A percentile compares a stretch with the other conserved stretches of the same genome.
phyloP scores from a whole-genome alignment of 1,284 basidiomycete genomes.

The Gomphus bonarii region DNA sequence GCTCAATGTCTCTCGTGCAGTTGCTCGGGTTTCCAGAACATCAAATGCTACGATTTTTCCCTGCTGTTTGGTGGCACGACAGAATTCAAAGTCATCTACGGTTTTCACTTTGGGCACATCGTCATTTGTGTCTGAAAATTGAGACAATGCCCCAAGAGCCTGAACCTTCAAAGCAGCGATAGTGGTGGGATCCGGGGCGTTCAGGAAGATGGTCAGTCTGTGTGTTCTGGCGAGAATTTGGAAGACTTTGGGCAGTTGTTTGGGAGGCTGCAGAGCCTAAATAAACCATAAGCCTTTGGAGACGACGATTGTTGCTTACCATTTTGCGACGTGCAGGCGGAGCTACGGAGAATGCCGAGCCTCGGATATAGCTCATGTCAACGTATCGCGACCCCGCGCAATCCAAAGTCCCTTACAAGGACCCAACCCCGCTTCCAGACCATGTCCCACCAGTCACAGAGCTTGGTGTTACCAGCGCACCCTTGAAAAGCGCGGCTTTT shows the following conservation, averaged over 20 bases:
- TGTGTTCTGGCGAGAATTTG: constrained; percentile 61
- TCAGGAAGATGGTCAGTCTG: constrained; percentile 53
- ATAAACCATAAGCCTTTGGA: background rate
- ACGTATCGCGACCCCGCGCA: constrained; percentile 9
- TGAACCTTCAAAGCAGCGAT: constrained; percentile 52
- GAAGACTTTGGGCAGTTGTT: constrained; percentile 42
- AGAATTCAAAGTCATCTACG: constrained; percentile 55
- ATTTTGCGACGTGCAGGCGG: background rate
- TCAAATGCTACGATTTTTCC: constrained; percentile 42
- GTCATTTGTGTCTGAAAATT: constrained; percentile 5
- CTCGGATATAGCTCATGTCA: background rate
- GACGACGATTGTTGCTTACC: background rate
- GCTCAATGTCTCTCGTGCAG: constrained; percentile 38
- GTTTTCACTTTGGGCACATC: constrained; percentile 32
- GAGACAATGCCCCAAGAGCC: constrained; percentile 43
- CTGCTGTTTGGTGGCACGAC: constrained; percentile 39
- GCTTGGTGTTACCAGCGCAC: constrained; percentile 86
- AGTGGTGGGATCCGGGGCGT: constrained; percentile 40
- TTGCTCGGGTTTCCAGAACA: constrained; percentile 31
- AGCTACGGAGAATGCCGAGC: background rate
- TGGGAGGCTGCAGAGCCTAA: background rate
- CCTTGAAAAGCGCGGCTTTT: constrained; percentile 94
- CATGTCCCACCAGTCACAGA: constrained; percentile 81
- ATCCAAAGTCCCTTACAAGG: constrained; percentile 36
- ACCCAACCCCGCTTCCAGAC: constrained; percentile 66